phyloP scores from a whole-genome alignment of 139 green algal species.

The Coelastrella sp. region DNA sequence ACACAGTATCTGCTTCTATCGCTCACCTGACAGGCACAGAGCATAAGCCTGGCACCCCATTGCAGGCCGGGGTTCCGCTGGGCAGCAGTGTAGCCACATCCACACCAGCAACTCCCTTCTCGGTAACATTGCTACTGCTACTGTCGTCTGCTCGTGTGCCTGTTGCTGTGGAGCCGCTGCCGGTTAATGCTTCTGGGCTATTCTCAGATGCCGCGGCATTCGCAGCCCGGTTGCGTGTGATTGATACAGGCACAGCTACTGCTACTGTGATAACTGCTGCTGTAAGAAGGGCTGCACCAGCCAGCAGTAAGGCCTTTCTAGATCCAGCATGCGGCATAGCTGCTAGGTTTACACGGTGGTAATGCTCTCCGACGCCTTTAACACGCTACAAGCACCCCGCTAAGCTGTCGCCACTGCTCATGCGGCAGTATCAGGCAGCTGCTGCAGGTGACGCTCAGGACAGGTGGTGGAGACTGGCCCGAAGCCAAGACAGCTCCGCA shows the following conservation, averaged over 20 bases:
- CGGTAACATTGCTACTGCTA: neutral
- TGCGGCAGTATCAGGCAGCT: no score
- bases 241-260: neutral
- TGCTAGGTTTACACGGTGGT: no score
- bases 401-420: no score
- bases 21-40: constrained; percentile 34
- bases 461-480: no score
- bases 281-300: neutral
- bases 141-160: neutral
- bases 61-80: neutral
- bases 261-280: neutral
- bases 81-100: neutral
- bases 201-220: neutral
- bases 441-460: no score
- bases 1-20: neutral
- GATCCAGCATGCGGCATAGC: no score
- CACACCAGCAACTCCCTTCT: neutral
- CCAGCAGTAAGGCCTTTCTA: no score
- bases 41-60: constrained; percentile 33
- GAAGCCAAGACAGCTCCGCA: no score
- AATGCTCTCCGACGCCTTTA: no score
- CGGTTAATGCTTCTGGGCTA: neutral
- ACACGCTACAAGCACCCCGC: no score
- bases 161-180: neutral
- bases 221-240: neutral